phyloP scores from a whole-genome alignment of 2,329 filamentous ascomycete genomes.

The Helotiales sp. region DNA sequence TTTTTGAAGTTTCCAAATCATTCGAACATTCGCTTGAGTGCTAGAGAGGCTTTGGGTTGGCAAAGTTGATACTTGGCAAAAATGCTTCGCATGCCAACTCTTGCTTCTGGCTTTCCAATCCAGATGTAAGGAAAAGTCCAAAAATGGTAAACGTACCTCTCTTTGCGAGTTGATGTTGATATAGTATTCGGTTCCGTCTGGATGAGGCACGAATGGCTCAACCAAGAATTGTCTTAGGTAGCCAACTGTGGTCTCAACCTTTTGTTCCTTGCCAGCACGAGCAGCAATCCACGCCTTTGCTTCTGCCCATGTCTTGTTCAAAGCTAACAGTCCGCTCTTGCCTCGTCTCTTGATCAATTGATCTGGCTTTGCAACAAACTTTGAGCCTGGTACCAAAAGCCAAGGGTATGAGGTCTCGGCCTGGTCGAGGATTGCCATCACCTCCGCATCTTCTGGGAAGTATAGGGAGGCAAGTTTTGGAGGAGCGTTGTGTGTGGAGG shows the following conservation, averaged over 20 bases:
- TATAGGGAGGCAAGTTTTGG: slow-evolving; percentile 88
- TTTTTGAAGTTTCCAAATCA: background rate
- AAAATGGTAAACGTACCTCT: slow-evolving; percentile 74
- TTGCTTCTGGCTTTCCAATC: background rate
- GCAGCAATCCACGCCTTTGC: slow-evolving; percentile 92
- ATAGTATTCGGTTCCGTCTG: slow-evolving; percentile 96
- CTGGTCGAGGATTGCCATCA: slow-evolving; percentile 87
- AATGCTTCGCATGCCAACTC: background rate
- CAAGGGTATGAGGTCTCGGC: slow-evolving; percentile 97
- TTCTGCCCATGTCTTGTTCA: slow-evolving; percentile 98
- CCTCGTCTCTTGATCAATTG: slow-evolving; percentile 99
- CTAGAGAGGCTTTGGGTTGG: background rate
- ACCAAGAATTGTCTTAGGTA: slow-evolving; percentile 94
- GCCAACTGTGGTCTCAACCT: slow-evolving; percentile 91
- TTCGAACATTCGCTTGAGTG: slow-evolving; percentile 43
- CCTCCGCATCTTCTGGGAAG: slow-evolving; percentile 87
- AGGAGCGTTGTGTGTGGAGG: slow-evolving; percentile 89
- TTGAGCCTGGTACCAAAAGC: slow-evolving; percentile 81
- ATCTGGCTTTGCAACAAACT: slow-evolving; percentile 99
- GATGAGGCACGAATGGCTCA: slow-evolving; percentile 97
- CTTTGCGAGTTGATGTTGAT: slow-evolving; percentile 99
- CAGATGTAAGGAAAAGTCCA: background rate
- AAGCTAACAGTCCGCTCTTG: slow-evolving; percentile 93
- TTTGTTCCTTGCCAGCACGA: slow-evolving; percentile 87
- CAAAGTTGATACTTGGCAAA: background rate